Evolutionary conservation across 108 stramenopile species (phyloP), one percentile per base, ranked within the genome.

Genomic region (Pseudonitzschia pungens): DNA sequence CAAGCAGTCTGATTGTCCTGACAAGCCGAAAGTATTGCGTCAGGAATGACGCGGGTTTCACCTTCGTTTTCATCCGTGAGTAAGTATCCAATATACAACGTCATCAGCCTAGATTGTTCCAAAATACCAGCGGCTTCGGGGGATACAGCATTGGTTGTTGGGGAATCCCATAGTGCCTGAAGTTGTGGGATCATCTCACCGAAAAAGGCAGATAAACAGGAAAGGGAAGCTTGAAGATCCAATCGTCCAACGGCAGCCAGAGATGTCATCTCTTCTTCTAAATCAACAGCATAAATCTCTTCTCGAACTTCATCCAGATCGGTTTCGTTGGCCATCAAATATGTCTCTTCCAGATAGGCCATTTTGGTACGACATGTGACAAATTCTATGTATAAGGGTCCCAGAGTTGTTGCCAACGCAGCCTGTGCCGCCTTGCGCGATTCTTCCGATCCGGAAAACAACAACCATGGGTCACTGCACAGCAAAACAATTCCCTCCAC

Each of bases 221-320:
- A 65, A 59, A 95, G 52, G 12, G 90, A 83, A 11, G 70, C 67
- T 53, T 51, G 33, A 40, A 96, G 36, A 71, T 93, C 83, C 27
- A 92, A 53, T 54, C 94, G 77, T 12, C 94, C 94, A 24, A 92
- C 65, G 18, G 80, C 73, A 41, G 87, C 76, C 24, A 86, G 73
- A 10, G 87, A 80, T 31, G 80, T 50, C 84, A 96, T 87, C 80
- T 96, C 92, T 65, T 96, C 94, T 36, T 88, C 88, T 55, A 92
- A 48, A 58, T 78, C 80, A 32, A 72, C 69, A 4, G 78, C 90
- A 58, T 73, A 77, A 48, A 95, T 95, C 50, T 89, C 85, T 85
- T 95, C 94, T 54, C 86, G 79, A 6, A 92, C 83, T 63, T 91
- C 92, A 72, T 95, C 94, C 42, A 92, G 64, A 42, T 95, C 90